These are phyloP conservation scores for Hexamita inflata DNA, from an alignment of 208 protist genomes.

Conservation along the genomic window DNA sequence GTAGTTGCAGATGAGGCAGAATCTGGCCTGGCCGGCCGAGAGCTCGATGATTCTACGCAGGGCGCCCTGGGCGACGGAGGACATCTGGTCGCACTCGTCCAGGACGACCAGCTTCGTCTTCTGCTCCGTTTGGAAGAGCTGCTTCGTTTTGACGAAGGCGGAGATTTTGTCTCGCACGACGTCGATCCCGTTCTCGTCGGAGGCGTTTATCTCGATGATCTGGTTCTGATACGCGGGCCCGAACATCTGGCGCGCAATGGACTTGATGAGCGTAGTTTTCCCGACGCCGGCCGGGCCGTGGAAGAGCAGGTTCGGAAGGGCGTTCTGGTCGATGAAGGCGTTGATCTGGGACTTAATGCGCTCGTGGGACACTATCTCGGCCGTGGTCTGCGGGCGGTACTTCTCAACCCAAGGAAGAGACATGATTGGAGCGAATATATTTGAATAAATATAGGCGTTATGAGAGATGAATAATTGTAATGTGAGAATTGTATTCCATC, in stretches of 20 bases:
- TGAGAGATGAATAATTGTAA: no score
- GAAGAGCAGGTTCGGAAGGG: constrained; percentile 29
- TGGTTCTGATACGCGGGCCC: not conserved
- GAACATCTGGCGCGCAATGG: not conserved
- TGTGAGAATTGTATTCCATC: no score
- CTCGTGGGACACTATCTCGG: constrained; percentile 15
- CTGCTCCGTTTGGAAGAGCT: constrained; percentile 16
- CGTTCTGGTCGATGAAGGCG: not conserved
- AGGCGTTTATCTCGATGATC: constrained; percentile 31
- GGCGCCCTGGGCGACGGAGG: constrained; percentile 84
- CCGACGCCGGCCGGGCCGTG: constrained; percentile 24
- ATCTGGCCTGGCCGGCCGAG: constrained; percentile 79
- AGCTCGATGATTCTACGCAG: constrained; percentile 90
- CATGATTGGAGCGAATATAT: no score
- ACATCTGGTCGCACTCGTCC: constrained; percentile 96
- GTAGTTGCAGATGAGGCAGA: constrained; percentile 99
- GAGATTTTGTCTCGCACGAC: constrained; percentile 17
- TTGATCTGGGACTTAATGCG: not conserved
- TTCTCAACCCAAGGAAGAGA: constrained; percentile 35
- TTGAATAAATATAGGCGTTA: no score
- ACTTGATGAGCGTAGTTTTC: constrained; percentile 10
- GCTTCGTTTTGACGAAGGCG: constrained; percentile 29
- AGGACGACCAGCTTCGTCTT: constrained; percentile 72
- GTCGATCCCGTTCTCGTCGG: constrained; percentile 31
- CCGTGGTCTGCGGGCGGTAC: constrained; percentile 22